These are phyloP conservation scores for Nepenthes alata DNA, from an alignment of 179 eudicot genomes.

Conservation along the genomic window DNA sequence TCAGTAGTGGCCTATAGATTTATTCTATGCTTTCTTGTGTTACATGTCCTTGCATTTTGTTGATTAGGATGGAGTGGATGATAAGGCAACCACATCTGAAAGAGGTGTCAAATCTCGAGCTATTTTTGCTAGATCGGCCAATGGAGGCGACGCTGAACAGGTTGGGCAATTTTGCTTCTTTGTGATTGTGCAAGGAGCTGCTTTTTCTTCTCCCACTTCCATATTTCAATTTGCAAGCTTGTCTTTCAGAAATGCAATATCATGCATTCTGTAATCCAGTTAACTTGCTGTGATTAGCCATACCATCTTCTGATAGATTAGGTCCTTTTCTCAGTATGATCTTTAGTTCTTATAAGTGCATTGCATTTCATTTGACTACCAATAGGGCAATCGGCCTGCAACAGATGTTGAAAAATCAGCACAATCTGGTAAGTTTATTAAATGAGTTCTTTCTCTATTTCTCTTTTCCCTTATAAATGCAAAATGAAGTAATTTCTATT, in stretches of 20 bases:
- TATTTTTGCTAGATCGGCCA: constrained; percentile 53
- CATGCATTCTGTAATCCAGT: not conserved
- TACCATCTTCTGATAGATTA: not conserved
- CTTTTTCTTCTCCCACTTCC: not conserved
- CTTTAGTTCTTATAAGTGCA: not conserved
- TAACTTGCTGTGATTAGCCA: not conserved
- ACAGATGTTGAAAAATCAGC: constrained; percentile 55
- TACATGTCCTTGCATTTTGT: constrained; percentile 8
- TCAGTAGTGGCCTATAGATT: not conserved
- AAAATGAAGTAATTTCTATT: not conserved
- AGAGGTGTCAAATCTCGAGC: constrained; percentile 65
- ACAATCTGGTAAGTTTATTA: constrained; percentile 39
- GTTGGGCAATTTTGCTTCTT: constrained; percentile 17
- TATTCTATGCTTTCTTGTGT: not conserved
- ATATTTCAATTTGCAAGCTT: not conserved
- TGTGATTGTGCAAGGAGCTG: not conserved
- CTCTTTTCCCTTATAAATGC: not conserved
- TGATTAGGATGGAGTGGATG: constrained; percentile 59
- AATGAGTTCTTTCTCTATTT: not conserved
- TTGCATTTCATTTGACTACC: constrained; percentile 1
- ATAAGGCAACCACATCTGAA: constrained; percentile 62
- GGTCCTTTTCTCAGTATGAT: not conserved
- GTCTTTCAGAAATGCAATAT: not conserved
- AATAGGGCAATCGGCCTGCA: constrained; percentile 46
- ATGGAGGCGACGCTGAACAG: constrained; percentile 76